A percentile compares a stretch with the other conserved stretches of the same genome.
Conservation (phyloP, 2,329 filamentous ascomycete genomes). For the Ascochyta viciae-villosae region DNA sequence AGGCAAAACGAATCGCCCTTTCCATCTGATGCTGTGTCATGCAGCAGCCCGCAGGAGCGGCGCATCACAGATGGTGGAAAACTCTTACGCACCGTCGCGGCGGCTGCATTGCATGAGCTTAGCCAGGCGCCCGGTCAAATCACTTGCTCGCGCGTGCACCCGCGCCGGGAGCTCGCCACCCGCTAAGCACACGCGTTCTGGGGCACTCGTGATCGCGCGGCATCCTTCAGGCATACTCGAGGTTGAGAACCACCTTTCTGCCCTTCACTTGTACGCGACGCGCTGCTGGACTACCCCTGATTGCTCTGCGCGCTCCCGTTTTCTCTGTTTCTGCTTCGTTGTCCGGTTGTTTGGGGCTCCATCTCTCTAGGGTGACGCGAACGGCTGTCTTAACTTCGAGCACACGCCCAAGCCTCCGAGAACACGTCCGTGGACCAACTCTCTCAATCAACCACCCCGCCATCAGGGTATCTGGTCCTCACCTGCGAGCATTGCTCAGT, state of each 20-base stretch:
- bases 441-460: constrained; percentile 17
- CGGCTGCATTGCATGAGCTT: constrained; percentile 28
- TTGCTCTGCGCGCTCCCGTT: constrained; percentile 8
- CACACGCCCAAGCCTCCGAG: constrained; percentile 22
- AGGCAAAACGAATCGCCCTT: neutral
- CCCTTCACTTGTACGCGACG: constrained; percentile 26
- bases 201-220: constrained; percentile 31
- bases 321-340: constrained; percentile 7
- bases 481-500: constrained; percentile 6
- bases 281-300: constrained; percentile 19
- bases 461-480: constrained; percentile 15
- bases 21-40: constrained; percentile 18
- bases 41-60: constrained; percentile 13
- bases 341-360: constrained; percentile 9
- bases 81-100: constrained; percentile 22
- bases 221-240: constrained; percentile 24
- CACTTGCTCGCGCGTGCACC: constrained; percentile 19
- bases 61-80: constrained; percentile 16
- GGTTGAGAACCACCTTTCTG: constrained; percentile 14
- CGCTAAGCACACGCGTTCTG: constrained; percentile 29
- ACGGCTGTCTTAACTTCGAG: constrained; percentile 22
- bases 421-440: constrained; percentile 21
- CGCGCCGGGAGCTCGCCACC: constrained; percentile 18
- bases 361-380: constrained; percentile 16
- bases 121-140: constrained; percentile 16